These are phyloP conservation scores for Ascochyta pisi DNA, from an alignment of 2,329 filamentous ascomycete species.

Conservation along the genomic window DNA sequence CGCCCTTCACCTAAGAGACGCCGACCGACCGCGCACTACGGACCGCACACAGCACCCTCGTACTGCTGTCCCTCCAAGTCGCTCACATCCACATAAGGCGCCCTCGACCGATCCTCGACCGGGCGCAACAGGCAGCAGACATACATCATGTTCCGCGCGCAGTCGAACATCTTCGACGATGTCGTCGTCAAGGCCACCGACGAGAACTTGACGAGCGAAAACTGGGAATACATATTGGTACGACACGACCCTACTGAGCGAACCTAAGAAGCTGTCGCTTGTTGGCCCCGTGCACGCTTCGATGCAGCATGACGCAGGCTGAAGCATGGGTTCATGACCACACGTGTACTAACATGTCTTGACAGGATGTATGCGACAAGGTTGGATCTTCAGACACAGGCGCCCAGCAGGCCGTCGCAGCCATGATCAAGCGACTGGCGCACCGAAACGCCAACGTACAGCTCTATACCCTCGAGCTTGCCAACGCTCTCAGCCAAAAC, in stretches of 20 bases:
- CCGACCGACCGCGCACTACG: neutral
- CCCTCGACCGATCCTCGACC: neutral
- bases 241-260: neutral
- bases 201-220: slow-evolving; percentile 90
- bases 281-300: too few relatives aligned
- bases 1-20: slow-evolving; percentile 6
- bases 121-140: slow-evolving; percentile 18
- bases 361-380: slow-evolving; percentile 66
- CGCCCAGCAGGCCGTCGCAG: slow-evolving; percentile 84
- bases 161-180: slow-evolving; percentile 74
- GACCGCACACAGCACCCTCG: neutral
- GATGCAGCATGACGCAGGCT: neutral
- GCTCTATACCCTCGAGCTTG: slow-evolving; percentile 89
- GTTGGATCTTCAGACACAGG: slow-evolving; percentile 60
- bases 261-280: neutral
- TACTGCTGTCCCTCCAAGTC: neutral
- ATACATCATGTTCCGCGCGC: slow-evolving; percentile 55
- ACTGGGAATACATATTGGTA: slow-evolving; percentile 75
- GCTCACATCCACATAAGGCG: neutral
- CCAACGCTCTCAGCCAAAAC: slow-evolving; percentile 90
- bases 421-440: slow-evolving; percentile 88
- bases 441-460: slow-evolving; percentile 97
- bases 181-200: slow-evolving; percentile 86
- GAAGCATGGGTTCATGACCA: neutral
- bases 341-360: neutral